Conservation (phyloP, 176 grass and related monocot genomes). For the Avena atlantica region DNA sequence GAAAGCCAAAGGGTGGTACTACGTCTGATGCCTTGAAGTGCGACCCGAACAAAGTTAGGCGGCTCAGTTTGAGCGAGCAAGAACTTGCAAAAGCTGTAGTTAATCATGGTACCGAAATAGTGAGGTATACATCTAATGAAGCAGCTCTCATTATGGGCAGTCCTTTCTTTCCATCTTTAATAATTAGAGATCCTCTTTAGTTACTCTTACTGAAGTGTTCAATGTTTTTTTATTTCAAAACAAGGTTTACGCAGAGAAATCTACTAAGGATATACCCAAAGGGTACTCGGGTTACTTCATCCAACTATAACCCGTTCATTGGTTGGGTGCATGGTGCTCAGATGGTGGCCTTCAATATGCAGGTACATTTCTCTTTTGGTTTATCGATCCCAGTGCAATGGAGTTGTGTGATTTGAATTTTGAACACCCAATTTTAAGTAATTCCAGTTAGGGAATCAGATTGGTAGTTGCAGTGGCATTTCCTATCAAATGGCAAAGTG, state of each 20-base stretch:
- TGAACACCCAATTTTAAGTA: neutral
- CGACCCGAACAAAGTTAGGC: conserved; percentile 80
- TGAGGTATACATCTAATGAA: conserved; percentile 62
- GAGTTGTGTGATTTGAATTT: neutral
- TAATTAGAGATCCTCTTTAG: neutral
- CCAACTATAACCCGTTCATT: conserved; percentile 95
- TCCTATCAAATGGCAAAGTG: neutral
- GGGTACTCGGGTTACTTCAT: conserved; percentile 78
- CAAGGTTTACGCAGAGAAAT: conserved; percentile 95
- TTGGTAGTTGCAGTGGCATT: neutral
- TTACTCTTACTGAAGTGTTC: conserved; percentile 35
- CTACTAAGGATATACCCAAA: conserved; percentile 90
- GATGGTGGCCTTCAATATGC: conserved; percentile 99
- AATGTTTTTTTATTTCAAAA: conserved; percentile 24
- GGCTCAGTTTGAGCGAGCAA: conserved; percentile 93
- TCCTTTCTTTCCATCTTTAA: conserved; percentile 11
- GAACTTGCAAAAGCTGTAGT: conserved; percentile 70
- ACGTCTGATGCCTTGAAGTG: conserved; percentile 70
- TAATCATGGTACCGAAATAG: conserved; percentile 68
- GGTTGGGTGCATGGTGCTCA: conserved; percentile 96
- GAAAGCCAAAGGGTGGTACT: conserved; percentile 86
- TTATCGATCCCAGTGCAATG: neutral
- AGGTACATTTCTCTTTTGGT: conserved; percentile 55
- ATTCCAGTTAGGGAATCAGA: neutral
- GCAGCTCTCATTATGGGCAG: neutral